Conservation (phyloP, 1,284 basidiomycete species). For the Leccinum discolor region DNA sequence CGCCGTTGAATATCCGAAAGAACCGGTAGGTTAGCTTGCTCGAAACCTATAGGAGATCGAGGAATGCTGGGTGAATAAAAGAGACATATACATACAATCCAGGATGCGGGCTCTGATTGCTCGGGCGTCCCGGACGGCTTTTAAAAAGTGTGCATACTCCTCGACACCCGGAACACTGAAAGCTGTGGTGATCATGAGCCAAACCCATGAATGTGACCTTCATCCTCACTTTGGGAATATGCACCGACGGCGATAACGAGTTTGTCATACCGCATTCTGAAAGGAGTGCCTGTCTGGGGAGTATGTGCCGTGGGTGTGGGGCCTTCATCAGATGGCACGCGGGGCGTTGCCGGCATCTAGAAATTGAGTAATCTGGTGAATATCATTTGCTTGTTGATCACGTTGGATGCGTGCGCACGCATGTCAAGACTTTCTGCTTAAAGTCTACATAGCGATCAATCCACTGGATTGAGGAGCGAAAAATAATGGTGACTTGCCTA, state of each 20-base stretch:
- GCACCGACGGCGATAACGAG: slow-evolving; percentile 85
- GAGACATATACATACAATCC: slow-evolving; percentile 52
- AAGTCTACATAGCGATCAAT: slow-evolving; percentile 51
- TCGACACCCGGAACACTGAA: slow-evolving; percentile 71
- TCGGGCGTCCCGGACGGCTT: slow-evolving; percentile 83
- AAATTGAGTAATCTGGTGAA: not conserved
- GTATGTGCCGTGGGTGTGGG: slow-evolving; percentile 13
- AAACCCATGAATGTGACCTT: not conserved
- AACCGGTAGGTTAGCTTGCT: slow-evolving; percentile 76
- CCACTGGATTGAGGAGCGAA: not conserved
- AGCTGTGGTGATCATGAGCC: slow-evolving; percentile 37
- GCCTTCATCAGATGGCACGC: slow-evolving; percentile 33
- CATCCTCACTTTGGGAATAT: slow-evolving; percentile 73
- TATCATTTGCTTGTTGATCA: not conserved
- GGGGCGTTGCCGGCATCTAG: slow-evolving; percentile 60
- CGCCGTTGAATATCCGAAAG: slow-evolving; percentile 65
- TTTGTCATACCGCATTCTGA: slow-evolving; percentile 74
- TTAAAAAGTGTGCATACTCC: slow-evolving; percentile 81
- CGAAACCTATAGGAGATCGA: slow-evolving; percentile 53
- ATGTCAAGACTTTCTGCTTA: slow-evolving; percentile 57
- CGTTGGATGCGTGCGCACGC: slow-evolving; percentile 40
- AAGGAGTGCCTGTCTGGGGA: slow-evolving; percentile 25
- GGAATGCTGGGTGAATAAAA: not conserved
- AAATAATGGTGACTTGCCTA: slow-evolving; percentile 40
- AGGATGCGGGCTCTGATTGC: slow-evolving; percentile 76